These are phyloP conservation scores for Nigrospora oryzae DNA, from an alignment of 2,329 filamentous ascomycete genomes.

Conservation along the genomic window DNA sequence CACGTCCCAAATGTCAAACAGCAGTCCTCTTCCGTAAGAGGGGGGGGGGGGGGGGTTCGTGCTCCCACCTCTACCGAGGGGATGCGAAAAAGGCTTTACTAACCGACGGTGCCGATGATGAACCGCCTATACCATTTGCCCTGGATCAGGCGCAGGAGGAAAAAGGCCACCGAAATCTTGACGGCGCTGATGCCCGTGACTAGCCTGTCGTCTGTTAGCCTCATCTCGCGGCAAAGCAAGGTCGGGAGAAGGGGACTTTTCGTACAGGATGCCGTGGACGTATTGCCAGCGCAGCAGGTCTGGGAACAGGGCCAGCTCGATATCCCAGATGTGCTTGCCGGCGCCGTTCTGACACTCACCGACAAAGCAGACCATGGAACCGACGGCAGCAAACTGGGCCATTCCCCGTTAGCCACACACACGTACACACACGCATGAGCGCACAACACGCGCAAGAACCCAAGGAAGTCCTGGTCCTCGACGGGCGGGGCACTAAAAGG, in stretches of 20 bases:
- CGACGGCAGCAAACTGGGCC: conserved; percentile 3
- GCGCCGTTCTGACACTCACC: conserved; percentile 3
- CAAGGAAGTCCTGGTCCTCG: no score
- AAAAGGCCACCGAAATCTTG: conserved; percentile 5
- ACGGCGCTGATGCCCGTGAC: conserved; percentile 6
- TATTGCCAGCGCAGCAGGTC: conserved; percentile 4
- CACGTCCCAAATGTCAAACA: not conserved
- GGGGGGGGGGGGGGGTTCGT: no score
- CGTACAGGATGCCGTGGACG: conserved; percentile 1
- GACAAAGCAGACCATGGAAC: conserved; percentile 5
- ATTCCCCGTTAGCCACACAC: not conserved
- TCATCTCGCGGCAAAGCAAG: no score
- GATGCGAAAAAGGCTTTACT: not conserved
- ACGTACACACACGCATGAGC: no score
- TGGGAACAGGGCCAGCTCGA: not conserved
- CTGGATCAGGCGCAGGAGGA: conserved; percentile 5
- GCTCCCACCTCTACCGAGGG: no score
- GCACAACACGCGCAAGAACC: no score
- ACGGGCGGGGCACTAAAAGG: not conserved
- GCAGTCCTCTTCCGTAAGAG: no score
- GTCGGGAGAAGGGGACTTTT: no score
- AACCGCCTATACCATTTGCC: conserved; percentile 2
- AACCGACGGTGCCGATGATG: conserved; percentile 4
- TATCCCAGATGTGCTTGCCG: conserved; percentile 1
- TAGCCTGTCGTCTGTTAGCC: not conserved